Percentiles rank a stretch among this genome's conserved stretches.
Conservation (phyloP, 2,329 filamentous ascomycete species). For the Trichophyton verrucosum region DNA sequence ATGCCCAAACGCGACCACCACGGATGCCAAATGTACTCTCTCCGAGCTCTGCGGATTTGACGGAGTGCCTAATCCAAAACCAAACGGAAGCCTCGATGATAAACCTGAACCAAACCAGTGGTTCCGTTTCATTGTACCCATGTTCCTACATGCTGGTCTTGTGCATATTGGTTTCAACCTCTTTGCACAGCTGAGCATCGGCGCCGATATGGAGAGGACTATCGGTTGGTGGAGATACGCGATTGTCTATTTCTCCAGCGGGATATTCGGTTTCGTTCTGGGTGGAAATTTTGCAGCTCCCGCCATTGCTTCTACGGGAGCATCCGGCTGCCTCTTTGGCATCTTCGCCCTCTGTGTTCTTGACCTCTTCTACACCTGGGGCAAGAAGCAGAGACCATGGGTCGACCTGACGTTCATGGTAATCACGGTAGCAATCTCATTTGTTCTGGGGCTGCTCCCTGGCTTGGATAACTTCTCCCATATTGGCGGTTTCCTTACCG, state of each 20-base stretch:
- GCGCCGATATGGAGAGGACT: conserved; percentile 78
- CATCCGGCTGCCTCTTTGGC: conserved; percentile 82
- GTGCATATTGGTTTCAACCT: conserved; percentile 96
- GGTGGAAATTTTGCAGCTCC: conserved; percentile 85
- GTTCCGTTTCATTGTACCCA: conserved; percentile 91
- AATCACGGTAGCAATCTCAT: conserved; percentile 75
- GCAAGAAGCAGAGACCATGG: conserved; percentile 59
- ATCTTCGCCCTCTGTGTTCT: conserved; percentile 79
- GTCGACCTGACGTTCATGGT: conserved; percentile 81
- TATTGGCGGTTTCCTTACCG: conserved; percentile 91
- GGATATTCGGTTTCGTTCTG: conserved; percentile 91
- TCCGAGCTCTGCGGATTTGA: conserved; percentile 73
- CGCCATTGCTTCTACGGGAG: conserved; percentile 71
- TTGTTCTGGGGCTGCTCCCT: conserved; percentile 81
- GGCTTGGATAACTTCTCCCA: conserved; percentile 96
- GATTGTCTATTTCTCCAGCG: conserved; percentile 77
- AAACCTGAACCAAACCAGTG: conserved; percentile 71
- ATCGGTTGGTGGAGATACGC: conserved; percentile 83
- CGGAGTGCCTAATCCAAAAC: conserved; percentile 55
- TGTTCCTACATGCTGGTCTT: conserved; percentile 87
- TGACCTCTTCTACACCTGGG: conserved; percentile 89
- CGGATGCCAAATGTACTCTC: conserved; percentile 54
- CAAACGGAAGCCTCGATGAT: conserved; percentile 40
- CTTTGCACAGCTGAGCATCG: conserved; percentile 78
- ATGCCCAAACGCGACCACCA: conserved; percentile 66